Base-by-base conservation (phyloP, 306 rosid species). In the Comarum palustre region DNA sequence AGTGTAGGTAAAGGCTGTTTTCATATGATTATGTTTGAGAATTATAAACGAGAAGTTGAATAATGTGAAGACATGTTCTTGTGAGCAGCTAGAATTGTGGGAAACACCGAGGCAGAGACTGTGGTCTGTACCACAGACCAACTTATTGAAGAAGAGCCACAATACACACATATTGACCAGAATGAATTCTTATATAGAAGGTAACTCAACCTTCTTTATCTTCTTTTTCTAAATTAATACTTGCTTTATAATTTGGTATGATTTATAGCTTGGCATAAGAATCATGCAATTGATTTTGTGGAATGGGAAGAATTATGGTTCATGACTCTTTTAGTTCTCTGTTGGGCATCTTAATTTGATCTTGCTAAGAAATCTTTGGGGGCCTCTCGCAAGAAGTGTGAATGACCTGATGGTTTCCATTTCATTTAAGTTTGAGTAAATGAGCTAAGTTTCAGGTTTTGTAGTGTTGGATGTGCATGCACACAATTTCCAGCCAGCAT, bases 131-230 rank as follows among this genome's bases (percentile, higher is more conserved):
- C 82, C 84, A 77, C 88, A 90, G 97, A 88, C 77, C 84, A 76
- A 79, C 22, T 57, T 39, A 34, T 65, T 63, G 87, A 82, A 79
- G 91, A 87, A 41, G 78, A 68, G 67, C 96, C 94, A 55, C 81
- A 71, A 32, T 90, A 82, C 83, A 82, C 79, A 45, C 85, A 93
- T 73, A 81, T 91, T 68, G 67, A 57, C 34, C 88, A 91, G 79
- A 93, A 93, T 77, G 98, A 91, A 5, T 89, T 93, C 82, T 85
- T 62, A 14, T 71, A 43, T 61, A 84, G 96, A 75, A 91, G 86
- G 98, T 87, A 78, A 77, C 88, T 42, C 20, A 8, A 22, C 42
- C 57, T 36, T 74, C 34, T 73, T 4, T 17, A 32, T 72, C 29
- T 73, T 4, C 7, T 32, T 19, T 17, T 50, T 19, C 6, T 46